Percentiles rank a stretch among this genome's conserved stretches.
phyloP scores from a whole-genome alignment of 768 basidiomycete species.

The Tricholomella constricta region DNA sequence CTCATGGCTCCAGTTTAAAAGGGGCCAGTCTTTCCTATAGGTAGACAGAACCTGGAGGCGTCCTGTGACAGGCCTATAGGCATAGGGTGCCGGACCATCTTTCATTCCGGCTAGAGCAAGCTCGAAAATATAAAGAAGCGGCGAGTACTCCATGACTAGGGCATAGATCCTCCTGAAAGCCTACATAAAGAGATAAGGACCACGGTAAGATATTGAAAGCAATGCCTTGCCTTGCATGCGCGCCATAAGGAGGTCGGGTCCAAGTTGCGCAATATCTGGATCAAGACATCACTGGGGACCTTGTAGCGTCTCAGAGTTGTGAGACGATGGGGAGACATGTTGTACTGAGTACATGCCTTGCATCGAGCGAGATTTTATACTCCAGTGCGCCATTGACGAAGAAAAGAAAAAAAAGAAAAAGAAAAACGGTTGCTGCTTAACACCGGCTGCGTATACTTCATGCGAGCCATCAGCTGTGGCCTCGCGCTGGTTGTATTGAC shows the following conservation, averaged over 20 bases:
- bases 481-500: constrained; percentile 44
- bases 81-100: constrained; percentile 46
- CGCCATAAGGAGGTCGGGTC: constrained; percentile 50
- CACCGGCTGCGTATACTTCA: constrained; percentile 40
- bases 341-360: constrained; percentile 31
- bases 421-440: constrained; percentile 45
- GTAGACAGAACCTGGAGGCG: constrained; percentile 48
- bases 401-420: constrained; percentile 47
- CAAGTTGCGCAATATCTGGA: constrained; percentile 48
- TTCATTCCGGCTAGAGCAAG: constrained; percentile 52
- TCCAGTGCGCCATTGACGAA: constrained; percentile 31
- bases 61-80: constrained; percentile 36
- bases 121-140: constrained; percentile 52
- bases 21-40: constrained; percentile 53
- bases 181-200: constrained; percentile 26
- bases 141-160: constrained; percentile 48
- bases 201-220: background rate
- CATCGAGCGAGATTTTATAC: constrained; percentile 50
- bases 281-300: constrained; percentile 54
- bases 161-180: constrained; percentile 47
- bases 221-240: constrained; percentile 43
- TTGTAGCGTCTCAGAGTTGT: constrained; percentile 46
- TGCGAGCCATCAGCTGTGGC: constrained; percentile 40
- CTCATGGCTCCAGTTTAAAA: constrained; percentile 49
- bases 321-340: constrained; percentile 49